A percentile compares a stretch with the other conserved stretches of the same genome.
phyloP scores from a whole-genome alignment of 768 basidiomycete species.

The Brasilioporus rufonigricans region DNA sequence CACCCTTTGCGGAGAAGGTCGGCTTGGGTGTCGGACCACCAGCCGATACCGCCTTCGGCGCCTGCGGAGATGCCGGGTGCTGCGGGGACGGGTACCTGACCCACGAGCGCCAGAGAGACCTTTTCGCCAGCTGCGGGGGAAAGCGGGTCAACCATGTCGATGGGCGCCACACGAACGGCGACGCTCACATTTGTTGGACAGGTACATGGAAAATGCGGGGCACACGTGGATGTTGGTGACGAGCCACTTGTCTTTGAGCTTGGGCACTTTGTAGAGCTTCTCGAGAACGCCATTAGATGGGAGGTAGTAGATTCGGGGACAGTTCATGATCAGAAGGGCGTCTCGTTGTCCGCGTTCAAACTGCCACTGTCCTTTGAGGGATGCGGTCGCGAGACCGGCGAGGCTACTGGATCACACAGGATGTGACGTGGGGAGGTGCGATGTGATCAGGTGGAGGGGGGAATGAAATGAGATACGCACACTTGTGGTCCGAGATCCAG shows the following conservation, averaged over 20 bases:
- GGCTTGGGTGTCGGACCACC: conserved; percentile 22
- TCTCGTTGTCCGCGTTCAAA: conserved; percentile 31
- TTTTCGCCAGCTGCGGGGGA: conserved; percentile 20
- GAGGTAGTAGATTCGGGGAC: conserved; percentile 24
- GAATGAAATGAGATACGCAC: conserved; percentile 14
- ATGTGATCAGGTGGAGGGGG: not conserved
- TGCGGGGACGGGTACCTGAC: conserved; percentile 11
- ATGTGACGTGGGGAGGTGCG: not conserved
- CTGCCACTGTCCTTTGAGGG: conserved; percentile 35
- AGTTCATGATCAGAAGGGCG: conserved; percentile 36
- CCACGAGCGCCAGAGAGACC: conserved; percentile 22
- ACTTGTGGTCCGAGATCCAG: conserved; percentile 11
- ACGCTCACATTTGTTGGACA: conserved; percentile 27
- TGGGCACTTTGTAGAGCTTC: conserved; percentile 19
- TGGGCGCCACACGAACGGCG: not conserved
- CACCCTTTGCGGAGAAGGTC: conserved; percentile 24
- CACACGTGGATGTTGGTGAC: conserved; percentile 33
- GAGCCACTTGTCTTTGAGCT: conserved; percentile 30
- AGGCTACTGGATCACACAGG: conserved; percentile 6
- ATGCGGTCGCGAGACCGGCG: conserved; percentile 29
- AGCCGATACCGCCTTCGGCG: conserved; percentile 10
- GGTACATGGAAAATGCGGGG: conserved; percentile 35
- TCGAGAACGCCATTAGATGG: conserved; percentile 24
- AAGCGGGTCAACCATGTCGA: not conserved
- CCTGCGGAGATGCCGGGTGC: conserved; percentile 10